These are phyloP conservation scores for Jacaranda copaia DNA, from an alignment of 257 asterid species.

Conservation along the genomic window DNA sequence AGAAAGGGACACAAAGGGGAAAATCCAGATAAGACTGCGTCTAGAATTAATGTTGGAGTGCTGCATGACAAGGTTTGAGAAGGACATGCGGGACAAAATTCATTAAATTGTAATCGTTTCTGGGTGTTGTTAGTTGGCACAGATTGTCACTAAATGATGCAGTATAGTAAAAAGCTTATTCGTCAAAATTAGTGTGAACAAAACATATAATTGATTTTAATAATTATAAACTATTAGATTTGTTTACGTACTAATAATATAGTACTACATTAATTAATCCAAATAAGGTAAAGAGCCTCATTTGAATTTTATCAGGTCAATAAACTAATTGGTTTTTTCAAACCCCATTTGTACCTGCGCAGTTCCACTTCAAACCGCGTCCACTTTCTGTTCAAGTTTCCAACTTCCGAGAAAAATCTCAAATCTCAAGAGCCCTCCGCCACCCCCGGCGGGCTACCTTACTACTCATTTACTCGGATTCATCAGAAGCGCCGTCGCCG, in stretches of 20 bases:
- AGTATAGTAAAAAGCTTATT: background rate
- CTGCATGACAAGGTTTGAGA: background rate
- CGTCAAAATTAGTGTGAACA: background rate
- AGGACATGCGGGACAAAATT: constrained; percentile 9
- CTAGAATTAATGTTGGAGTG: background rate
- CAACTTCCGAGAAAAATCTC: constrained; percentile 38
- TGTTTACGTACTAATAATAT: too few species aligned
- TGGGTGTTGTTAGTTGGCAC: constrained; percentile 14
- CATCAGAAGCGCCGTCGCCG: constrained; percentile 1
- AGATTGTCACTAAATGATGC: background rate
- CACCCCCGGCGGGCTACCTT: background rate
- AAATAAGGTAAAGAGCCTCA: background rate
- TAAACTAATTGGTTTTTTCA: constrained; percentile 16
- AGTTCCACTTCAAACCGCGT: constrained; percentile 34
- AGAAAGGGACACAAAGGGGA: background rate
- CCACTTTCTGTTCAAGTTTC: constrained; percentile 31
- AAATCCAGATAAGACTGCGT: background rate
- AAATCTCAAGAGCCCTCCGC: constrained; percentile 23
- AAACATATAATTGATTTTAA: too few species aligned
- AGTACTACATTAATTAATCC: too few species aligned
- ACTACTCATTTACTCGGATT: background rate
- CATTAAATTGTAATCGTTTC: background rate
- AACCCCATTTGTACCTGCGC: constrained; percentile 17
- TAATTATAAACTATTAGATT: too few species aligned
- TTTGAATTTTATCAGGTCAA: background rate